phyloP scores from a whole-genome alignment of 768 basidiomycete species.

The Tulasnella sp. region DNA sequence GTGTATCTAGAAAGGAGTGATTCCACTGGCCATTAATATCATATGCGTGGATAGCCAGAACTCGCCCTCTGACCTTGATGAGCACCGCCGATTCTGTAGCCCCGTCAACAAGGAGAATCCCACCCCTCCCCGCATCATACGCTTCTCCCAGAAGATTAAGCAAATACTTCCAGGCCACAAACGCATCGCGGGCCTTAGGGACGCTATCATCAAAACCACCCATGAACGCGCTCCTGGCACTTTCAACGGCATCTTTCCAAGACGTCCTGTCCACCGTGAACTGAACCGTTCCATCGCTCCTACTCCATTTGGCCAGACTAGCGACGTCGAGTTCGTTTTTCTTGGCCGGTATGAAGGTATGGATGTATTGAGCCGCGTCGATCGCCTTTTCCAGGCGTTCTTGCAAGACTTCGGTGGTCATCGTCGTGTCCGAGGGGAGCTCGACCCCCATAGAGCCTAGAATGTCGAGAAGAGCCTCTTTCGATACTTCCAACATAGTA shows the following conservation, averaged over 20 bases:
- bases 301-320: neutral
- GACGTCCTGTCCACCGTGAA: neutral
- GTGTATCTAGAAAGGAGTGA: neutral
- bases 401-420: neutral
- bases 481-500: neutral
- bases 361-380: slow-evolving; percentile 3
- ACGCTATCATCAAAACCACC: neutral
- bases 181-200: neutral
- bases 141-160: neutral
- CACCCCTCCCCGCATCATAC: neutral
- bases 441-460: slow-evolving; percentile 6
- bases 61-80: neutral
- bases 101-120: neutral
- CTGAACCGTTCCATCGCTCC: neutral
- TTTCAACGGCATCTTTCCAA: neutral
- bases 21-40: neutral
- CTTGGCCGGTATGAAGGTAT: neutral
- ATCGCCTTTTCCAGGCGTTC: neutral
- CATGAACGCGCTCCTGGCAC: neutral
- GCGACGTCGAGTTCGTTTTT: neutral
- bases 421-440: neutral
- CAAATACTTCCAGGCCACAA: neutral
- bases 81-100: neutral
- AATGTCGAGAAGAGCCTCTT: neutral
- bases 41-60: too few species aligned